These are phyloP conservation scores for Sugiyamaella sp. DNA, from an alignment of 1,139 yeast species.

Conservation along the genomic window DNA sequence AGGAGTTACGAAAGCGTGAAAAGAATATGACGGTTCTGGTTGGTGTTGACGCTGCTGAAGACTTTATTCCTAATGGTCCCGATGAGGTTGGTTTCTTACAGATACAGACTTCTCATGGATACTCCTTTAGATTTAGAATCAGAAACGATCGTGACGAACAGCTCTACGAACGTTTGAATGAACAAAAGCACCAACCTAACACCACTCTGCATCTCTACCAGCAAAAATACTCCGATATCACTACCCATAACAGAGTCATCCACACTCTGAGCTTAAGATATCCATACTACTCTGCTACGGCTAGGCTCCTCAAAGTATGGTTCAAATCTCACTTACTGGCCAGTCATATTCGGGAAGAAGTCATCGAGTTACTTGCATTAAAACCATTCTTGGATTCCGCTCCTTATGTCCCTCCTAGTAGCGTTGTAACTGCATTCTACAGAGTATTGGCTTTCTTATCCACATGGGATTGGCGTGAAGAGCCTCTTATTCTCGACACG, in stretches of 20 bases:
- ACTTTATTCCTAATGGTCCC: conserved; percentile 55
- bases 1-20: conserved; percentile 50
- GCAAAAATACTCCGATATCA: conserved; percentile 65
- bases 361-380: conserved; percentile 78
- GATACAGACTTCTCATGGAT: conserved; percentile 83
- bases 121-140: conserved; percentile 73
- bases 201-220: conserved; percentile 38
- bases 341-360: conserved; percentile 72
- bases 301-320: conserved; percentile 87
- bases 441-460: conserved; percentile 72
- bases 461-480: conserved; percentile 93
- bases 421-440: conserved; percentile 78
- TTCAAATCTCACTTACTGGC: conserved; percentile 58
- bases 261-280: conserved; percentile 70
- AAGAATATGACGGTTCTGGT: conserved; percentile 60
- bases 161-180: conserved; percentile 56
- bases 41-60: conserved; percentile 38
- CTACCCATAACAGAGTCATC: conserved; percentile 82
- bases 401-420: conserved; percentile 78
- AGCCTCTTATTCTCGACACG: conserved; percentile 76
- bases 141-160: conserved; percentile 81
- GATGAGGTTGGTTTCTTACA: conserved; percentile 54
- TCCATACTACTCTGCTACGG: conserved; percentile 77
- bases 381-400: conserved; percentile 86
- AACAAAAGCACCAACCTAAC: conserved; percentile 43